These are phyloP conservation scores for Fraxinus floribunda DNA, from an alignment of 305 asterid genomes.

Conservation along the genomic window DNA sequence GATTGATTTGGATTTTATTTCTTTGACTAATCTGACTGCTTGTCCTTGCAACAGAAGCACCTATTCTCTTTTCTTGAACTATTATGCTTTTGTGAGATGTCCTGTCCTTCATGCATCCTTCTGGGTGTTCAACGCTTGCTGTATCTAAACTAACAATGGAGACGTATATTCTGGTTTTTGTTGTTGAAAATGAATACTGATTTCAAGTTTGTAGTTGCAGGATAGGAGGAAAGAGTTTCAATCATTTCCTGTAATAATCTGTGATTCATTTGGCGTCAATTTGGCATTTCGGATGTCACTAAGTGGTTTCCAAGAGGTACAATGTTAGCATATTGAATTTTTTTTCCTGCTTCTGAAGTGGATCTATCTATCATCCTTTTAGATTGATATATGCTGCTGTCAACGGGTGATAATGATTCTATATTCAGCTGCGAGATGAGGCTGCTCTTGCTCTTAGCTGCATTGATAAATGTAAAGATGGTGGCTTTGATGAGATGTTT, in stretches of 20 bases:
- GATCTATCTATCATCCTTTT: conserved; percentile 1
- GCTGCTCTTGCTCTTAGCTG: conserved; percentile 71
- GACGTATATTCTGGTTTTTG: conserved; percentile 18
- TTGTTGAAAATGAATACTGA: conserved; percentile 16
- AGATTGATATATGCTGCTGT: conserved; percentile 9
- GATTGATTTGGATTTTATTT: not conserved
- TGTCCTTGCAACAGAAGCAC: not conserved
- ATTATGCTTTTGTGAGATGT: conserved; percentile 13
- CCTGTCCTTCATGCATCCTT: conserved; percentile 13
- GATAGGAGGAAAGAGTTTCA: conserved; percentile 50
- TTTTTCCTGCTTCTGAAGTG: conserved; percentile 5
- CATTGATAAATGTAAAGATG: conserved; percentile 71
- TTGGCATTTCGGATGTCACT: conserved; percentile 78
- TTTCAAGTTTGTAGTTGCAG: conserved; percentile 43
- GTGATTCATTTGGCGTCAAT: conserved; percentile 74
- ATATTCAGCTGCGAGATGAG: conserved; percentile 70
- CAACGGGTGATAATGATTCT: conserved; percentile 15
- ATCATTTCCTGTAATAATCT: conserved; percentile 71
- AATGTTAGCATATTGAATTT: conserved; percentile 16
- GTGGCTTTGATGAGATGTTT: conserved; percentile 84
- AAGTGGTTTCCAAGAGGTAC: conserved; percentile 87
- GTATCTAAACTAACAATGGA: not conserved
- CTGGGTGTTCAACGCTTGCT: conserved; percentile 11
- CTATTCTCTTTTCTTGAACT: conserved; percentile 6
- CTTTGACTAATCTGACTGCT: not conserved